Base-by-base conservation (phyloP, 306 rosid species). In the Cucurbita ficifolia region DNA sequence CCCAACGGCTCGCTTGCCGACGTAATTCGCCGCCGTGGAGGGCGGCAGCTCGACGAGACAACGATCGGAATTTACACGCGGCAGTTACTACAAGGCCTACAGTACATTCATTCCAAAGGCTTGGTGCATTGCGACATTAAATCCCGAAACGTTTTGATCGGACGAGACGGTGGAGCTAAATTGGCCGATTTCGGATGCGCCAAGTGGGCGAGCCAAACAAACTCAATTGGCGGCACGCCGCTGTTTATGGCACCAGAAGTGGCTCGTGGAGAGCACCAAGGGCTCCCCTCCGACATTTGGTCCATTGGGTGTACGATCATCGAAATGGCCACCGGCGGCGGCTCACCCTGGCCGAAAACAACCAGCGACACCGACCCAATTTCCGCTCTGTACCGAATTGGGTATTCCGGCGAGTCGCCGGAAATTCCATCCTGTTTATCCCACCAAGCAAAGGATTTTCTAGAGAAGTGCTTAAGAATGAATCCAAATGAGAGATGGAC, bases 221-320 rank as follows among this genome's bases (percentile, higher is more conserved):
- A 38, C 1, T 65, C 65, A 40, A 85, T 86, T 21, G 68, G 86
- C 0, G 77, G 77, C 14, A 90, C 99, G 5, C 99, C 99, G 14
- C 75, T 85, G 87, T 94, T 85, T 40, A 89, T 91, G 97, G 90
- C 97, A 0, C 97, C 99, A 8, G 99, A 94, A 87, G 96, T 77
- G 81, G 95, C 88, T 62, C 95, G 96, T 12, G 95, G 97, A n/a
- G 92, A 86, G 33, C 88, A 86, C 18, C 99, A 94, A 81, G 85
- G 88, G 9, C 80, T 62, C 62, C 51, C 92, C 40, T 46, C 90
- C 75, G 99, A 94, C 70, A 76, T 94, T 16, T 94, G 99, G 99
- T 85, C 95, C 40, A 85, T 94, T 57, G 97, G 97, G 42, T 94
- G 96, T 54, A 88, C 96, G 3, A 18, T 94, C 17, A 82, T 94